phyloP scores from a whole-genome alignment of 192 early-diverging fungal species.

The Coemansia sp. region DNA sequence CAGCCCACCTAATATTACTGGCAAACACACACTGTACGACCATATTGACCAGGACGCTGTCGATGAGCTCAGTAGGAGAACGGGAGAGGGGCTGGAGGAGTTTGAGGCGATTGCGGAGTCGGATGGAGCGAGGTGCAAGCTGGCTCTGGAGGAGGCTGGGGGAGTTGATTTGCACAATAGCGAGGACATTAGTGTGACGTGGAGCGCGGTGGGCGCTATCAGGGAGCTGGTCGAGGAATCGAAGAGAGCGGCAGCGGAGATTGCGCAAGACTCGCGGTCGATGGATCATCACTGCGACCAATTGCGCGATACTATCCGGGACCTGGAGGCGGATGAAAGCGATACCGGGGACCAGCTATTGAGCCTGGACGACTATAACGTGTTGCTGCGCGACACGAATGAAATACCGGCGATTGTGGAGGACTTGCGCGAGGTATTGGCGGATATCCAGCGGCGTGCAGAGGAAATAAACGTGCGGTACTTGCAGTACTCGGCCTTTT shows the following conservation, averaged over 20 bases:
- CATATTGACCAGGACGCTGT: slow-evolving; percentile 57
- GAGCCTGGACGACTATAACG: slow-evolving; percentile 53
- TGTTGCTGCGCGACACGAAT: slow-evolving; percentile 45
- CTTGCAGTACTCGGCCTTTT: slow-evolving; percentile 49
- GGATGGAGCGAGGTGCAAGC: slow-evolving; percentile 15
- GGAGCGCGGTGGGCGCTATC: slow-evolving; percentile 38
- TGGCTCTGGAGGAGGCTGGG: slow-evolving; percentile 16
- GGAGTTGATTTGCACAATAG: background rate
- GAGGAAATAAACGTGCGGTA: slow-evolving; percentile 47
- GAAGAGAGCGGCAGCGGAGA: slow-evolving; percentile 27
- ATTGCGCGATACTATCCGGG: slow-evolving; percentile 47
- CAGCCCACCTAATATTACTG: slow-evolving; percentile 21
- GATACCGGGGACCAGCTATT: slow-evolving; percentile 29
- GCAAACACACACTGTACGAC: slow-evolving; percentile 46
- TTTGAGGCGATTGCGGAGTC: slow-evolving; percentile 19
- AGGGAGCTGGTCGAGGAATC: slow-evolving; percentile 41
- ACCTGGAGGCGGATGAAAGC: slow-evolving; percentile 34
- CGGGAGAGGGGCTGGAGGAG: slow-evolving; percentile 23
- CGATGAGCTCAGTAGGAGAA: slow-evolving; percentile 21
- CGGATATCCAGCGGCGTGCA: slow-evolving; percentile 30
- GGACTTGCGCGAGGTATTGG: slow-evolving; percentile 32
- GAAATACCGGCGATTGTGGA: slow-evolving; percentile 49
- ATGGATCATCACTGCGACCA: slow-evolving; percentile 54
- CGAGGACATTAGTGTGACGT: slow-evolving; percentile 54
- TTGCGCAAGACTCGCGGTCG: slow-evolving; percentile 41